These are phyloP conservation scores for Zopfia rhizophila DNA, from an alignment of 2,329 filamentous ascomycete species.

Conservation along the genomic window DNA sequence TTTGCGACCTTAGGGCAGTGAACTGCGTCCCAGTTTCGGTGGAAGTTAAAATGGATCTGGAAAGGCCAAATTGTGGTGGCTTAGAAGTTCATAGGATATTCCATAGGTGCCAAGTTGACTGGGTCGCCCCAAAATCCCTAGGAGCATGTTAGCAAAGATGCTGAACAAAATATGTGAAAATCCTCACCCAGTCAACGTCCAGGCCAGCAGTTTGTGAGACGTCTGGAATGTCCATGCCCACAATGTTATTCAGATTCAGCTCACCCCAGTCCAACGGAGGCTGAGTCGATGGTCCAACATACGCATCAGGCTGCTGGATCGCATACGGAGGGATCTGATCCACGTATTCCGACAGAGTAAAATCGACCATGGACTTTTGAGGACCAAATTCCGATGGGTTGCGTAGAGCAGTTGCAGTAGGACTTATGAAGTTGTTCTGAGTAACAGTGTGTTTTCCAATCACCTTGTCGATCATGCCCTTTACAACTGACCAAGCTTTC, in stretches of 20 bases:
- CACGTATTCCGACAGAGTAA: conserved; percentile 10
- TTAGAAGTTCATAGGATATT: conserved; percentile 6
- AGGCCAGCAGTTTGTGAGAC: conserved; percentile 32
- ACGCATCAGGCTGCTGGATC: conserved; percentile 5
- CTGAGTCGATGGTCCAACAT: conserved; percentile 2
- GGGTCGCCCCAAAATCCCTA: conserved; percentile 52
- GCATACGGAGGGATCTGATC: conserved; percentile 19
- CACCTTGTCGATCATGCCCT: conserved; percentile 51
- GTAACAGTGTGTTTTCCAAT: conserved; percentile 37
- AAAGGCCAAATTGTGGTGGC: no score
- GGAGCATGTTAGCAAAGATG: conserved; percentile 17
- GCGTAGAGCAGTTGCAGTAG: neutral
- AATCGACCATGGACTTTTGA: conserved; percentile 11
- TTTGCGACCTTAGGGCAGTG: no score
- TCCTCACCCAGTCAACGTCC: conserved; percentile 51
- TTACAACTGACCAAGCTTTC: conserved; percentile 50
- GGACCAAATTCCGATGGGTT: conserved; percentile 1
- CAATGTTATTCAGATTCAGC: conserved; percentile 47
- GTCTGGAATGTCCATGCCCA: conserved; percentile 33
- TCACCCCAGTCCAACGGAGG: conserved; percentile 41
- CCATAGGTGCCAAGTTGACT: conserved; percentile 35
- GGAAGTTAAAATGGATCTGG: no score
- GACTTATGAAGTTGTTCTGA: conserved; percentile 15
- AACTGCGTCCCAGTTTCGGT: no score
- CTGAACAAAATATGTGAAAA: neutral